Evolutionary conservation across 2,329 filamentous ascomycete genomes (phyloP).

Genomic region (Penicillium sp.): DNA sequence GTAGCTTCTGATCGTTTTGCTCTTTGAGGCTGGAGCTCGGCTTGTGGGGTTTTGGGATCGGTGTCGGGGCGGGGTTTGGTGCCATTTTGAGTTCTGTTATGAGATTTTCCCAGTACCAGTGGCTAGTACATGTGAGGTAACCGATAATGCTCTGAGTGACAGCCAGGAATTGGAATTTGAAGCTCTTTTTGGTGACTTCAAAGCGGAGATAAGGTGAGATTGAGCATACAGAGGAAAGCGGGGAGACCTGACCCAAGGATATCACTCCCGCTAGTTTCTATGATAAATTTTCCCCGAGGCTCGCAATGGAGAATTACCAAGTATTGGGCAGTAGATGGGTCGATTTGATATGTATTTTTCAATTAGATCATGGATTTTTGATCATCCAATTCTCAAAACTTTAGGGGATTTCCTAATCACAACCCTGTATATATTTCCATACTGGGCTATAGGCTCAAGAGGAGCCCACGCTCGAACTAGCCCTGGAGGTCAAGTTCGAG

Average conservation of each 20-base stretch:
- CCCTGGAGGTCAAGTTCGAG: no score
- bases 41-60: conserved; percentile 14
- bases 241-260: not conserved
- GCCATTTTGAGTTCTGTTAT: conserved; percentile 14
- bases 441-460: no score
- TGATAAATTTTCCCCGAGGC: no score
- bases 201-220: not conserved
- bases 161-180: not conserved
- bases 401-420: no score
- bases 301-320: no score
- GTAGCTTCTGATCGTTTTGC: conserved; percentile 4
- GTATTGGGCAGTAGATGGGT: no score
- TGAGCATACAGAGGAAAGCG: not conserved
- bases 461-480: no score
- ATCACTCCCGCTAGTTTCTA: not conserved
- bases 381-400: no score
- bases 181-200: not conserved
- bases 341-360: no score
- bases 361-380: no score
- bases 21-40: not conserved
- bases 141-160: not conserved
- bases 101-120: not conserved
- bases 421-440: no score
- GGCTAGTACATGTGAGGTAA: not conserved
- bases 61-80: conserved; percentile 14